Percentiles rank a stretch among this genome's conserved stretches.
These are phyloP conservation scores for Rehmannia glutinosa DNA, from an alignment of 257 asterid species.

Conservation along the genomic window DNA sequence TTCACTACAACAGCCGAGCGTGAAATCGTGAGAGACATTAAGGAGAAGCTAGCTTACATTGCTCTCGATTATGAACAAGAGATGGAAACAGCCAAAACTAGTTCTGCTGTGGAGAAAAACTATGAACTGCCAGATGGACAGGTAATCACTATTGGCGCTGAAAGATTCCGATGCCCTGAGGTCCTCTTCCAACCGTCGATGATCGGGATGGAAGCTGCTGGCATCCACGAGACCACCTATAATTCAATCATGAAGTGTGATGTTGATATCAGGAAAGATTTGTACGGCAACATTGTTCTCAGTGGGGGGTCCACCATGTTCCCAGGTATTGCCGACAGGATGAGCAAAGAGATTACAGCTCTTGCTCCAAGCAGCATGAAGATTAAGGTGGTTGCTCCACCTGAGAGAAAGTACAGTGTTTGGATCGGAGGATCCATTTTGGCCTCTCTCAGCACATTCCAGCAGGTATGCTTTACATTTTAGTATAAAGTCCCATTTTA, in stretches of 20 bases:
- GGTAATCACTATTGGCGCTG: conserved; percentile 52
- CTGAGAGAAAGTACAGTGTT: conserved; percentile 50
- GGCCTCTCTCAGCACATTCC: conserved; percentile 63
- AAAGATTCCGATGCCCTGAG: conserved; percentile 49
- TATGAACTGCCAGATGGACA: conserved; percentile 52
- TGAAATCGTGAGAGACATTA: conserved; percentile 51
- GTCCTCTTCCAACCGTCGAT: conserved; percentile 54
- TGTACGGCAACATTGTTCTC: conserved; percentile 47
- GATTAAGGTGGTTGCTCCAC: conserved; percentile 52
- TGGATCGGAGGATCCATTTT: conserved; percentile 56
- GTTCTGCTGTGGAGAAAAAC: conserved; percentile 53
- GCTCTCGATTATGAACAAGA: conserved; percentile 52
- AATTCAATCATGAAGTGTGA: conserved; percentile 55
- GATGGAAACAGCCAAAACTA: conserved; percentile 40
- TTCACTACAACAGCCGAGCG: conserved; percentile 52
- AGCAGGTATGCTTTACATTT: conserved; percentile 38
- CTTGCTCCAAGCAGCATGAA: conserved; percentile 56
- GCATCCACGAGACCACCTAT: conserved; percentile 46
- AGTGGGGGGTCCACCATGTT: conserved; percentile 56
- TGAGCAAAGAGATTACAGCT: conserved; percentile 53
- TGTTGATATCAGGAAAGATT: conserved; percentile 54
- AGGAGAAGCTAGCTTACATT: conserved; percentile 48
- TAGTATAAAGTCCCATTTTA: no score
- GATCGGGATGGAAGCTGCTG: conserved; percentile 55
- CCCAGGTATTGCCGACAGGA: conserved; percentile 47